Base-by-base conservation (phyloP, 352 stramenopile species). In the Hyaloperonospora arabidopsidis region DNA sequence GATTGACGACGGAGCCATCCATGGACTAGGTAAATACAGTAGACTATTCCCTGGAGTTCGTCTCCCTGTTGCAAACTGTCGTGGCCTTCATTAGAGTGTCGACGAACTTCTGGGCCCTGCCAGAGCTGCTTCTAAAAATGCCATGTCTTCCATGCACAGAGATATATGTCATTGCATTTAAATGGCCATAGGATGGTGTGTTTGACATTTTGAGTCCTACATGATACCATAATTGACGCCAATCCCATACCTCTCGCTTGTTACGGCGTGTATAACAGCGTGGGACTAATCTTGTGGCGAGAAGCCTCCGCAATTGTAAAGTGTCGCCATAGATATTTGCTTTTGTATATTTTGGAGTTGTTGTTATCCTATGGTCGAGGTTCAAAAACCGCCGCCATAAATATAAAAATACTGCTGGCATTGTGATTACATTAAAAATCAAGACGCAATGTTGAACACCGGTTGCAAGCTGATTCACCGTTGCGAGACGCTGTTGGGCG, bases 181-280 rank as follows among this genome's bases (percentile, higher is more conserved):
- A 13, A 17, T 2, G n/a, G 35, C 5, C 35, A 41, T 5, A 41
- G 14, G 1, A 41, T 41, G 14, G 35, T 13, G 4, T 32, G 8
- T 10, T 10, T 32, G 4, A 32, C 25, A 4, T 8, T 32, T 8
- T 8, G 25, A 4, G 25, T 32, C 25, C 8, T 32, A 8, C 25
- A 32, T 4, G 25, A 4, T 10, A 32, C 25, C 8, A 32, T 10
- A 32, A 32, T 32, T 32, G 8, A 32, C 4, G 25, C 25, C 4
- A 32, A 8, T 4, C 25, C 25, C 25, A 32, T 8, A 4, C 25
- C 25, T 10, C 25, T 8, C 25, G 25, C 25, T 8, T 32, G 25
- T 32, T 8, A 8, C 4, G 25, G 91, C 73, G 45, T 18, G 12
- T 15, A 41, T 5, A 34, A 10, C 2, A 44, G 38, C 3, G 13